Percentiles rank a stretch among this genome's conserved stretches.
Evolutionary conservation across 83 land plant species (phyloP).

Genomic region (Isoetes engelmannii): DNA sequence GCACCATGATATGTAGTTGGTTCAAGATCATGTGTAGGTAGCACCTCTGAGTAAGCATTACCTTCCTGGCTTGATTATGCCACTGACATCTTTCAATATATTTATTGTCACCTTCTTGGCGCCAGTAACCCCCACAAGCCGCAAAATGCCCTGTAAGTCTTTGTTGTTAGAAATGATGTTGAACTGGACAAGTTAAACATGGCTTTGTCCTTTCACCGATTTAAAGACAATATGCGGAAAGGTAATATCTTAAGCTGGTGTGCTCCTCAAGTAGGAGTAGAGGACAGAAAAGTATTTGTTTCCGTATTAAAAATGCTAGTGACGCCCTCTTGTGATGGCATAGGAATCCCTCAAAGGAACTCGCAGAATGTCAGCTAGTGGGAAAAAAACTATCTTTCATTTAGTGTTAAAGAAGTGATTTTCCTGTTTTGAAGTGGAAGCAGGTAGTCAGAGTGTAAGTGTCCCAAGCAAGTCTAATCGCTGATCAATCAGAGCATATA

Average conservation of each 20-base stretch:
- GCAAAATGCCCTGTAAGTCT: neutral
- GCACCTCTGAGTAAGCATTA: neutral
- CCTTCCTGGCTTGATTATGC: slow-evolving; percentile 18
- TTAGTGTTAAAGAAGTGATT: neutral
- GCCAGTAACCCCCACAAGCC: neutral
- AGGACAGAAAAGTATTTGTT: neutral
- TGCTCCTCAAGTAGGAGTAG: neutral
- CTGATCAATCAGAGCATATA: neutral
- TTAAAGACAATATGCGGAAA: neutral
- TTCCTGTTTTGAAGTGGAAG: neutral
- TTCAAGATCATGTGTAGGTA: neutral
- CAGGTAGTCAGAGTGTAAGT: neutral
- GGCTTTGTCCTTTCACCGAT: neutral
- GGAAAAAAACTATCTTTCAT: neutral
- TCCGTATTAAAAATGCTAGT: neutral
- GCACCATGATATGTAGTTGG: too few species aligned
- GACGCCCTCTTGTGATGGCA: neutral
- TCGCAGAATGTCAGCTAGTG: too few species aligned
- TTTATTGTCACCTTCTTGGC: neutral
- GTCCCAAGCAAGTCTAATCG: neutral
- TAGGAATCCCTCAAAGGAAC: neutral
- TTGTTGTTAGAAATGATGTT: neutral
- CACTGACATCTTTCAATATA: slow-evolving; percentile 4
- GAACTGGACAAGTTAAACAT: neutral
- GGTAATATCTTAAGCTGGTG: neutral